These are phyloP conservation scores for Wallemia mellicola DNA, from an alignment of 1,284 basidiomycete genomes.

Conservation along the genomic window DNA sequence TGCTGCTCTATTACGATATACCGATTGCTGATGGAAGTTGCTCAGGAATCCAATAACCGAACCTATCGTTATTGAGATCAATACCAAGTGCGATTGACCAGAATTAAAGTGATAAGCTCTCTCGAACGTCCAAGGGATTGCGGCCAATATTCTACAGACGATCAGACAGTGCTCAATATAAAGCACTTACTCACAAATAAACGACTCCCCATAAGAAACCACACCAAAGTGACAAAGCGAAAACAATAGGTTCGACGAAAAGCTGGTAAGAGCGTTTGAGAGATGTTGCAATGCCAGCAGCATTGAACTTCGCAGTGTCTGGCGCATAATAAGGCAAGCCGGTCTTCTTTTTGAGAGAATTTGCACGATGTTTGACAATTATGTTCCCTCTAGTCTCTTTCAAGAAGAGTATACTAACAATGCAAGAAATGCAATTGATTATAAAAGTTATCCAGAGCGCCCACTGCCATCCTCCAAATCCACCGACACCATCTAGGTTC, in stretches of 20 bases:
- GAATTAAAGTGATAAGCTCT: neutral
- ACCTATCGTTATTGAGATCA: neutral
- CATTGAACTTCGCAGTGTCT: neutral
- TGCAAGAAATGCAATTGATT: neutral
- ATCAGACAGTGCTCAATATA: no score
- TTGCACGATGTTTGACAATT: neutral
- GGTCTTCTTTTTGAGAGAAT: neutral
- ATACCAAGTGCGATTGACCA: neutral
- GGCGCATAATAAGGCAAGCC: neutral
- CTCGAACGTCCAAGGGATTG: neutral
- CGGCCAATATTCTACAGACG: neutral
- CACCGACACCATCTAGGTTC: neutral
- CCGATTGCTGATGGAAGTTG: neutral
- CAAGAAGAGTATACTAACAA: neutral
- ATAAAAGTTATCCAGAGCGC: neutral
- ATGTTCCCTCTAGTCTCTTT: neutral
- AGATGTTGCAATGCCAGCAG: neutral
- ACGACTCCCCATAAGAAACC: neutral
- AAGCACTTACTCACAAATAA: neutral
- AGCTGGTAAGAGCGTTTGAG: neutral
- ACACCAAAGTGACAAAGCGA: neutral
- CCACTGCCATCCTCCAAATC: neutral
- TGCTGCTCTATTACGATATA: neutral
- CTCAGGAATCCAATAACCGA: neutral
- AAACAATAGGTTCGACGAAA: neutral